Evolutionary conservation across 2,329 filamentous ascomycete genomes (phyloP).

Genomic region (Ceratocystis albifundus): DNA sequence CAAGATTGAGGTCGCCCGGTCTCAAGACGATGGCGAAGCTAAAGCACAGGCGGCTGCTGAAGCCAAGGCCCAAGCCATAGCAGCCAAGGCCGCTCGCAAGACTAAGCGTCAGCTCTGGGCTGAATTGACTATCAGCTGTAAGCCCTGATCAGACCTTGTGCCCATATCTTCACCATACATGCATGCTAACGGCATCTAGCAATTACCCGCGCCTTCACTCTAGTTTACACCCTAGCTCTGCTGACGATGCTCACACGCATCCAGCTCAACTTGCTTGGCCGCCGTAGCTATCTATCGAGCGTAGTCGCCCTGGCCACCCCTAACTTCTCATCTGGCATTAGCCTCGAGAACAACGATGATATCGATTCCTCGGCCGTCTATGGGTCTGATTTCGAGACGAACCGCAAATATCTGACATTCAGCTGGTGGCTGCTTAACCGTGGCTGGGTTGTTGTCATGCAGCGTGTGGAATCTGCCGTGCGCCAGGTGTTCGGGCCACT

Average conservation of each 20-base stretch:
- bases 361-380: conserved; percentile 70
- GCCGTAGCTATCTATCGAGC: conserved; percentile 88
- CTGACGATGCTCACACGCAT: conserved; percentile 87
- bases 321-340: conserved; percentile 63
- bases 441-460: conserved; percentile 74
- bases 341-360: conserved; percentile 85
- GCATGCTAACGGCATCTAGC: conserved; percentile 41
- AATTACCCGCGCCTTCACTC: conserved; percentile 78
- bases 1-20: conserved; percentile 25
- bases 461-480: conserved; percentile 73
- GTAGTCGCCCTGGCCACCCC: conserved; percentile 83
- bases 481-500: conserved; percentile 79
- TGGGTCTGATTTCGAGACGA: conserved; percentile 91
- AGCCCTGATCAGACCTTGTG: conserved; percentile 29
- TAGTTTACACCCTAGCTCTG: conserved; percentile 82
- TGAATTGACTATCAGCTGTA: conserved; percentile 90
- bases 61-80: conserved; percentile 18
- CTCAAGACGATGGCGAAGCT: conserved; percentile 33
- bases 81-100: conserved; percentile 41
- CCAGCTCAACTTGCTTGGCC: conserved; percentile 91
- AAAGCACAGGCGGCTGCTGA: conserved; percentile 17
- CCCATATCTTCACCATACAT: neutral
- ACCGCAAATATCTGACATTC: conserved; percentile 86
- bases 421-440: conserved; percentile 96
- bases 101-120: conserved; percentile 94